phyloP scores from a whole-genome alignment of 257 asterid genomes.

The Asclepias syriaca region DNA sequence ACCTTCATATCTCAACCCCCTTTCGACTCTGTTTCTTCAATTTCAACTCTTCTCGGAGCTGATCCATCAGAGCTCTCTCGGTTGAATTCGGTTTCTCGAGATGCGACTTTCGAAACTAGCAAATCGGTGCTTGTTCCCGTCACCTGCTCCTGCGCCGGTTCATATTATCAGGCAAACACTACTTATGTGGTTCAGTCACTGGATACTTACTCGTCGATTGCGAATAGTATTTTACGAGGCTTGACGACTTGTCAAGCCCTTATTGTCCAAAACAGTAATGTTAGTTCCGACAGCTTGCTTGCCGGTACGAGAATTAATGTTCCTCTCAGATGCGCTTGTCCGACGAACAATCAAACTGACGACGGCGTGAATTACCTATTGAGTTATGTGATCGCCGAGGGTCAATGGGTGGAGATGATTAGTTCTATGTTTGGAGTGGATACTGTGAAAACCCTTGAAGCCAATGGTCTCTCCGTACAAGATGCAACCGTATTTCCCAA shows the following conservation, averaged over 20 bases:
- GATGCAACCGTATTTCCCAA: slow-evolving; percentile 30
- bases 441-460: slow-evolving; percentile 27
- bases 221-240: slow-evolving; percentile 49
- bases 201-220: slow-evolving; percentile 25
- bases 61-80: slow-evolving; percentile 44
- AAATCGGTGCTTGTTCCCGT: slow-evolving; percentile 58
- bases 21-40: slow-evolving; percentile 40
- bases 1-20: slow-evolving; percentile 68
- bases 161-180: slow-evolving; percentile 42
- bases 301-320: slow-evolving; percentile 40
- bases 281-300: not conserved
- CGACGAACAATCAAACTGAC: slow-evolving; percentile 45
- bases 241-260: slow-evolving; percentile 69
- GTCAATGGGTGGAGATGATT: slow-evolving; percentile 30
- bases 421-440: slow-evolving; percentile 36
- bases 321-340: slow-evolving; percentile 88
- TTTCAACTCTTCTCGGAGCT: slow-evolving; percentile 46
- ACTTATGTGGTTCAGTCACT: slow-evolving; percentile 28
- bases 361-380: slow-evolving; percentile 49
- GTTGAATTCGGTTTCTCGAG: slow-evolving; percentile 49
- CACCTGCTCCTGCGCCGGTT: slow-evolving; percentile 73
- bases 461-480: slow-evolving; percentile 45
- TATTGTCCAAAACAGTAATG: slow-evolving; percentile 32
- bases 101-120: slow-evolving; percentile 22
- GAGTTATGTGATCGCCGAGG: slow-evolving; percentile 42